Percentiles rank a stretch among this genome's conserved stretches.
Conservation (phyloP, 78 protist genomes). For the slime mould (Dictyostelium discoideum) region DNA sequence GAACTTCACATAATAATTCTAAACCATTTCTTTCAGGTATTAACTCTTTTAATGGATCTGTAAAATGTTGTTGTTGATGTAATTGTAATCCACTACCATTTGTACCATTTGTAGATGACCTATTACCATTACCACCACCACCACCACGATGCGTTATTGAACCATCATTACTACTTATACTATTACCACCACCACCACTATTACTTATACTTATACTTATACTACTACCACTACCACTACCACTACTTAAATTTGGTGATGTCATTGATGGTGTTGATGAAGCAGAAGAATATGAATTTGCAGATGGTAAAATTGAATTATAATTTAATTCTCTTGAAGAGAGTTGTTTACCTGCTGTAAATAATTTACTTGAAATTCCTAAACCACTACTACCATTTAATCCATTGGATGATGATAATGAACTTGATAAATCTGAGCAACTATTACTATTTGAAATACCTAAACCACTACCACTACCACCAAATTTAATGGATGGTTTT, state of each 20-base stretch:
- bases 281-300: not conserved
- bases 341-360: slow-evolving; percentile 2
- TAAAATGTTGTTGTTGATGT: not conserved
- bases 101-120: not conserved
- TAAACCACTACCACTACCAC: not conserved
- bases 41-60: slow-evolving; percentile 63
- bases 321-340: not conserved
- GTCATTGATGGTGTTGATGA: not conserved
- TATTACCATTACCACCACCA: not conserved
- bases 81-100: not conserved
- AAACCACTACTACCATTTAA: not conserved
- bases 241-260: not conserved
- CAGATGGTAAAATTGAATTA: not conserved
- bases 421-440: not conserved
- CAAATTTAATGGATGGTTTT: not conserved
- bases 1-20: slow-evolving; percentile 63
- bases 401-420: not conserved
- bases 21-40: slow-evolving; percentile 72
- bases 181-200: too few species aligned
- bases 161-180: not conserved
- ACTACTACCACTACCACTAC: not conserved
- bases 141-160: not conserved
- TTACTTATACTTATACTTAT: not conserved
- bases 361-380: slow-evolving; percentile 9
- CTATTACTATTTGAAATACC: not conserved